phyloP scores from a whole-genome alignment of 805 yeast genomes.

The Candida glaebosa region DNA sequence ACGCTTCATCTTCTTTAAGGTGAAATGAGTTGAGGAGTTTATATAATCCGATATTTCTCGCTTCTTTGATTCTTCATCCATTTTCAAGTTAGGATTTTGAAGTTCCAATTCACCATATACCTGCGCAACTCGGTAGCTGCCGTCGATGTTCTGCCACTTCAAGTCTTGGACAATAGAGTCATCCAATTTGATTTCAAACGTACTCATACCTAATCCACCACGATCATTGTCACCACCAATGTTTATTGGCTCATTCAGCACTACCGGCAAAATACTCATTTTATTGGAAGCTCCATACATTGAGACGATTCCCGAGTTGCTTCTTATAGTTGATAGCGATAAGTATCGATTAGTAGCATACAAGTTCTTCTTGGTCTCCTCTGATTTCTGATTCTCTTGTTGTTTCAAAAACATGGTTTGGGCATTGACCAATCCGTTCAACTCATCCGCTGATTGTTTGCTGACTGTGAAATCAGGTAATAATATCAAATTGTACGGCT shows the following conservation, averaged over 20 bases:
- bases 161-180: slow-evolving; percentile 57
- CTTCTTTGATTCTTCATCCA: slow-evolving; percentile 11
- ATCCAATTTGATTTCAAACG: slow-evolving; percentile 64
- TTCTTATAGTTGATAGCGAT: slow-evolving; percentile 29
- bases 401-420: slow-evolving; percentile 26
- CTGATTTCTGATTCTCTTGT: slow-evolving; percentile 25
- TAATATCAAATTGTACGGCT: slow-evolving; percentile 70
- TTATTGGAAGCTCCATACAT: slow-evolving; percentile 12
- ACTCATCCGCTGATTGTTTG: slow-evolving; percentile 13
- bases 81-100: slow-evolving; percentile 15
- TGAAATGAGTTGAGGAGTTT: slow-evolving; percentile 28
- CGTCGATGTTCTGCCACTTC: slow-evolving; percentile 81
- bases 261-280: slow-evolving; percentile 29
- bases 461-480: slow-evolving; percentile 41
- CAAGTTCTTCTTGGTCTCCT: slow-evolving; percentile 16
- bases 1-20: slow-evolving; percentile 22
- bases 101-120: slow-evolving; percentile 63
- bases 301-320: slow-evolving; percentile 17
- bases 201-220: slow-evolving; percentile 27
- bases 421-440: slow-evolving; percentile 27
- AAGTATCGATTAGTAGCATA: slow-evolving; percentile 23
- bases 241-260: slow-evolving; percentile 38
- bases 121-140: slow-evolving; percentile 79
- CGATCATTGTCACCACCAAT: slow-evolving; percentile 49
- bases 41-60: slow-evolving; percentile 21